Conservation (phyloP, 441 rosid species). For the Arabidopsis hybrid region DNA sequence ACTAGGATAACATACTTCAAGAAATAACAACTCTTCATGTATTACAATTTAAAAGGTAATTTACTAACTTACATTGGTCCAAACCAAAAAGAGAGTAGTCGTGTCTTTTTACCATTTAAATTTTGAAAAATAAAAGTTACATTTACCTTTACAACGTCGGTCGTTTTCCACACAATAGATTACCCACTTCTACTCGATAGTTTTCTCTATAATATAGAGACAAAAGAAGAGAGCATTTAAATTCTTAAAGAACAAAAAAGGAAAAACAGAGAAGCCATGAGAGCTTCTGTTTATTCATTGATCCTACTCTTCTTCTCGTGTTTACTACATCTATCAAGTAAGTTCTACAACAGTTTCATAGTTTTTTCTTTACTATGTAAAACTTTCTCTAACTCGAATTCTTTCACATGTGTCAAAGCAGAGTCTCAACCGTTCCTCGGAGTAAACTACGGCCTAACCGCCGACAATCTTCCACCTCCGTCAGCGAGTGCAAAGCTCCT, state of each 20-base stretch:
- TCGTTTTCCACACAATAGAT: conserved; percentile 28
- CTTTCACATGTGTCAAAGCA: conserved; percentile 31
- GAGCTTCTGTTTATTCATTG: conserved; percentile 39
- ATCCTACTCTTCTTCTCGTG: conserved; percentile 35
- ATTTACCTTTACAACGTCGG: conserved; percentile 27
- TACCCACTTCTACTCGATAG: conserved; percentile 6
- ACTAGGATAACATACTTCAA: background rate
- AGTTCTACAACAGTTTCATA: background rate
- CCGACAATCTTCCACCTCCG: conserved; percentile 83
- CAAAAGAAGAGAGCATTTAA: conserved; percentile 15
- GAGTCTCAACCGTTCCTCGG: conserved; percentile 82
- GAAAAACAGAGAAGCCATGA: conserved; percentile 36
- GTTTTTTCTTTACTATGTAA: background rate
- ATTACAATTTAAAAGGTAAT: conserved; percentile 7
- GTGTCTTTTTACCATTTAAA: background rate
- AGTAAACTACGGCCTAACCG: conserved; percentile 80
- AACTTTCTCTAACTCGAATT: background rate
- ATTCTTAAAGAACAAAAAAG: background rate
- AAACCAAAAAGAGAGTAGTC: background rate
- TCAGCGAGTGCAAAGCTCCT: conserved; percentile 79
- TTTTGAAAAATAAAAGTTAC: background rate
- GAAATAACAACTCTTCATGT: background rate
- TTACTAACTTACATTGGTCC: conserved; percentile 14
- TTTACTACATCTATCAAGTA: conserved; percentile 37
- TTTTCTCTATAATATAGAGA: background rate